Percentiles rank a stretch among this genome's conserved stretches.
phyloP scores from a whole-genome alignment of 345 rosid genomes.

The Eucalyptus curtisii region DNA sequence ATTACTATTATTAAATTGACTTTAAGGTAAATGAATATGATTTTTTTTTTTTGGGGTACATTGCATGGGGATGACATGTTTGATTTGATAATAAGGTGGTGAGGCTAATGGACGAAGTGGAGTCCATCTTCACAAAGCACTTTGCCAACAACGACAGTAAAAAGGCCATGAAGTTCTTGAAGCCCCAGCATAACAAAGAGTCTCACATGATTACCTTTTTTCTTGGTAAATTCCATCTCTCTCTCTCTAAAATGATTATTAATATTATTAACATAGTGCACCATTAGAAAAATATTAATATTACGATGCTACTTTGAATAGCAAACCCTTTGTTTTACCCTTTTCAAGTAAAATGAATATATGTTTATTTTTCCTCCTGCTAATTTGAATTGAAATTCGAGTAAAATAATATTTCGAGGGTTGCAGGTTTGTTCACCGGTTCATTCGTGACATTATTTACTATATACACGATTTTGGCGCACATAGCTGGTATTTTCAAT shows the following conservation, averaged over 20 bases:
- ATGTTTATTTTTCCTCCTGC: neutral
- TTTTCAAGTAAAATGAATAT: neutral
- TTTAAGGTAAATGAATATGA: neutral
- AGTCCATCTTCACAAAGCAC: slow-evolving; percentile 92
- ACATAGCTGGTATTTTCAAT: slow-evolving; percentile 72
- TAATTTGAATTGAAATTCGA: neutral
- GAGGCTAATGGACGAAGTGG: slow-evolving; percentile 96
- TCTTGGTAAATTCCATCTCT: slow-evolving; percentile 42
- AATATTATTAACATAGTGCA: neutral
- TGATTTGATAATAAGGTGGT: slow-evolving; percentile 38
- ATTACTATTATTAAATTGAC: neutral
- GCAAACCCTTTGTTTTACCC: neutral
- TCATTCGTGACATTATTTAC: slow-evolving; percentile 75
- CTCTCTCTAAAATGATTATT: neutral
- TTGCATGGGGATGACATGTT: neutral
- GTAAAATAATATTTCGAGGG: neutral
- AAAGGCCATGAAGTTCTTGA: slow-evolving; percentile 92
- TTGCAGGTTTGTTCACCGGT: slow-evolving; percentile 88
- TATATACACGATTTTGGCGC: slow-evolving; percentile 77
- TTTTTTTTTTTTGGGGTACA: neutral
- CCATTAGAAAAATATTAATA: neutral
- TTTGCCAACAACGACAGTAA: slow-evolving; percentile 93
- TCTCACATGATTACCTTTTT: slow-evolving; percentile 98
- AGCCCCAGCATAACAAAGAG: slow-evolving; percentile 72
- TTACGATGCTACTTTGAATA: neutral